Conservation (phyloP, 345 rosid genomes). For the Conringia planisiliqua region DNA sequence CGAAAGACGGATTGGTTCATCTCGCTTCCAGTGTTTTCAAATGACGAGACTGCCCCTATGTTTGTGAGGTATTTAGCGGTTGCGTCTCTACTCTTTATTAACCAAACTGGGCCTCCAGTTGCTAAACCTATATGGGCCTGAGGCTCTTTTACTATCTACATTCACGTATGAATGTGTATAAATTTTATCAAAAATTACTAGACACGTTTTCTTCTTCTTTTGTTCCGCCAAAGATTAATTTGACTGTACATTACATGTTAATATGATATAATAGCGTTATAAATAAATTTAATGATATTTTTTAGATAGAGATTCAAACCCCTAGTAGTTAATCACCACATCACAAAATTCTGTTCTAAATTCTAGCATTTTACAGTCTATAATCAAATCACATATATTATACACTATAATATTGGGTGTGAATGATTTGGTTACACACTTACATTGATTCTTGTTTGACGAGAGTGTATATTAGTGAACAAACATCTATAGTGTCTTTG, state of each 20-base stretch:
- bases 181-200: too few relatives aligned
- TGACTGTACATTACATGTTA: too few relatives aligned
- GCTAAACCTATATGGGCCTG: too few relatives aligned
- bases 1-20: constrained; percentile 31
- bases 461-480: not conserved
- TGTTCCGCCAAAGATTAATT: too few relatives aligned
- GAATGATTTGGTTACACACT: not conserved
- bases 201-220: too few relatives aligned
- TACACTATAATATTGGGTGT: not conserved
- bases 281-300: too few relatives aligned
- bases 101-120: not conserved
- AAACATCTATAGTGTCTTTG: not conserved
- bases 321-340: too few relatives aligned
- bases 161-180: too few relatives aligned
- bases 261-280: too few relatives aligned
- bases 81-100: not conserved
- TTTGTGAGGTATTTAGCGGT: not conserved
- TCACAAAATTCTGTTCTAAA: not conserved
- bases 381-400: not conserved
- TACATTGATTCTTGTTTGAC: not conserved
- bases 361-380: not conserved
- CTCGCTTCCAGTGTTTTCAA: not conserved
- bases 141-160: not conserved
- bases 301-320: too few relatives aligned
- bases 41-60: not conserved